These are phyloP conservation scores for Neopestalotiopsis rosae DNA, from an alignment of 2,329 filamentous ascomycete species.

Conservation along the genomic window DNA sequence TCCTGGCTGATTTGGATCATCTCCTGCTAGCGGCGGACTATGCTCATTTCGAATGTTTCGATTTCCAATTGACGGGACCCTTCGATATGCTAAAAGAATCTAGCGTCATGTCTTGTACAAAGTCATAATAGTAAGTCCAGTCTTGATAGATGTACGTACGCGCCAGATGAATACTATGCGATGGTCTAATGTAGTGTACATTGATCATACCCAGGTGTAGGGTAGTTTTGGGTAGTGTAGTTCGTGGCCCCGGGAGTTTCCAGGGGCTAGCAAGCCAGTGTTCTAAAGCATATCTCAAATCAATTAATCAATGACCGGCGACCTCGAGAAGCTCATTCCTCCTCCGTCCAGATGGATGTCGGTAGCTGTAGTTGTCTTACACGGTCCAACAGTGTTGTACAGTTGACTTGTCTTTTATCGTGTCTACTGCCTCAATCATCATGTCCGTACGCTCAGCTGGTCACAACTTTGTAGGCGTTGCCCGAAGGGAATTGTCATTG, in stretches of 20 bases:
- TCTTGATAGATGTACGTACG: background rate
- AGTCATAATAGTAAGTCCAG: background rate
- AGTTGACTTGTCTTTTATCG: background rate
- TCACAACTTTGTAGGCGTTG: background rate
- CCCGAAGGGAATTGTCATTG: background rate
- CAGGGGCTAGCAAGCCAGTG: background rate
- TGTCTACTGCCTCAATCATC: background rate
- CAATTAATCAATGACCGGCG: background rate
- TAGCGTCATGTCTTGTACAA: background rate
- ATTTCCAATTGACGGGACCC: conserved; percentile 14
- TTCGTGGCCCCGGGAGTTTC: background rate
- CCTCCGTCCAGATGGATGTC: background rate
- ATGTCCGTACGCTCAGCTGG: background rate
- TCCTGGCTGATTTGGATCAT: conserved; percentile 18
- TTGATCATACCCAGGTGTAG: background rate
- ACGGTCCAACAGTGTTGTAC: background rate
- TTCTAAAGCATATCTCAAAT: background rate
- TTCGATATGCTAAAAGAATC: conserved; percentile 8
- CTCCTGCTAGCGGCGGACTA: conserved; percentile 7
- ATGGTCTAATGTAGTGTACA: background rate
- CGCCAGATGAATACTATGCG: background rate
- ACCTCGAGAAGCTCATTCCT: background rate
- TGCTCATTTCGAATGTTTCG: conserved; percentile 11
- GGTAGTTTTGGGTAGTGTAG: background rate
- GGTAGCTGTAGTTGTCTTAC: no score